Evolutionary conservation across 2,329 filamentous ascomycete genomes (phyloP), one percentile per base, ranked within the genome.

Genomic region (Alternaria viburni): DNA sequence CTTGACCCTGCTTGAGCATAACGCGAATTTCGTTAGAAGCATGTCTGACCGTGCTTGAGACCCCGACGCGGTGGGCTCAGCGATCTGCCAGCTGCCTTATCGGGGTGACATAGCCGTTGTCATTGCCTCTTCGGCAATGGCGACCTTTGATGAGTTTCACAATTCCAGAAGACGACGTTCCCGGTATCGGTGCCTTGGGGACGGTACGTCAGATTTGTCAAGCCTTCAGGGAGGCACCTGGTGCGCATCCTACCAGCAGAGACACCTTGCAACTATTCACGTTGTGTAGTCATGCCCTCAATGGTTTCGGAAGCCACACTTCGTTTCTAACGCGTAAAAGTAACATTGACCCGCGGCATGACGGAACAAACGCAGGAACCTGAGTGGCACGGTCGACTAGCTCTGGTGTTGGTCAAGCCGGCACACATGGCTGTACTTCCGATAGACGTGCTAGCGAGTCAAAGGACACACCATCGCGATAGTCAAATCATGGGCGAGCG

Each of bases 71-170:
- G 66, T 60, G 65, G 73, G 54, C 62, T 54, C 69, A 62, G 54
- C 62, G 61, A 63, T 60, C 66, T 65, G 54, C 64, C 62, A 77
- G 71, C 75, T 77, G 67, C 74, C 73, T 74, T 49, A 71, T 73
- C 55, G 54, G 69, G 72, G 55, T 57, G 60, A 64, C 57, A 68
- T 58, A 55, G 62, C 71, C 71, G 69, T 64, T 67, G 65, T 65
- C 62, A 69, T 65, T 70, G 62, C 65, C 66, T 61, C 19, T 68
- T 68, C 55, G 49, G 66, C 64, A 57, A 66, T 65, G 70, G 70
- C 65, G 67, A 71, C 60, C 68, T 72, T 60, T 74, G 68, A 69
- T 66, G 57, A 57, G 75, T 77, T 77, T 77, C 71, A 71, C 47
- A 52, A 61, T 62, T 51, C 52, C 58, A 58, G 47, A 61, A 54